Evolutionary conservation across 139 green algal genomes (phyloP), one percentile per base, ranked within the genome.

Genomic region (Tetratostichococcus sp.): DNA sequence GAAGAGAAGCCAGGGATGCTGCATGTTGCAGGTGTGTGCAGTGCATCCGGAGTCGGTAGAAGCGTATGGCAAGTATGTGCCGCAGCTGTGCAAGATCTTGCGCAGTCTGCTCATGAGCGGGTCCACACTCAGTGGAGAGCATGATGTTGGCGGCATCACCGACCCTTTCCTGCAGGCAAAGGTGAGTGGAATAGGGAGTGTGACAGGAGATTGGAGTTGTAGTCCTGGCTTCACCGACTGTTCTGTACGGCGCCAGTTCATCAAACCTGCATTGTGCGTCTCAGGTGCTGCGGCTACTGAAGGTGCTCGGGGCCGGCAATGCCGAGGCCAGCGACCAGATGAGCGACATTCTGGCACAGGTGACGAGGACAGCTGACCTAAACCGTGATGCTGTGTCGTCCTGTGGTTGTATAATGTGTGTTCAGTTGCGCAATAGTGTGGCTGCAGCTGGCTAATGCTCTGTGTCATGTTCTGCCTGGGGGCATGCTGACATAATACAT

Each of bases 101-200:
- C 76, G 82, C 35, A 75, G 67, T 65, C 78, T 96, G 75, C 79
- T 93, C 70, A 83, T 89, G 80, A 82, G 65, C 58, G 80, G 76
- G 16, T 78, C 77, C 32, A 89, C 89, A 0, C 91, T 89, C 35
- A 86, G 86, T 0, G 84, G 91, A 0, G 96, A 99, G 79, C 89
- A 98, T 77, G 93, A 98, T 76, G 87, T 99, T 31, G 84, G 85
- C 14, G 96, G 96, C 80, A 92, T 98, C 77, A 91, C 89, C 39
- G 91, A 99, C 85, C 96, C 96, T 17, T 99, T 97, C 82, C 83
- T 99, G 82, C 94, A 98, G 82, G 93, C 98, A 67, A 91, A 93
- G 72, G 75, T 92, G 67, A 31, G 35, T 5, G 14, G 39, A 22
- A 14, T 14, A 50, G 39, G 8, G 8, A 22, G 8, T 50, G 39